Percentiles rank a stretch among this genome's conserved stretches.
phyloP scores from a whole-genome alignment of 805 yeast species.

The Candida wancherniae region DNA sequence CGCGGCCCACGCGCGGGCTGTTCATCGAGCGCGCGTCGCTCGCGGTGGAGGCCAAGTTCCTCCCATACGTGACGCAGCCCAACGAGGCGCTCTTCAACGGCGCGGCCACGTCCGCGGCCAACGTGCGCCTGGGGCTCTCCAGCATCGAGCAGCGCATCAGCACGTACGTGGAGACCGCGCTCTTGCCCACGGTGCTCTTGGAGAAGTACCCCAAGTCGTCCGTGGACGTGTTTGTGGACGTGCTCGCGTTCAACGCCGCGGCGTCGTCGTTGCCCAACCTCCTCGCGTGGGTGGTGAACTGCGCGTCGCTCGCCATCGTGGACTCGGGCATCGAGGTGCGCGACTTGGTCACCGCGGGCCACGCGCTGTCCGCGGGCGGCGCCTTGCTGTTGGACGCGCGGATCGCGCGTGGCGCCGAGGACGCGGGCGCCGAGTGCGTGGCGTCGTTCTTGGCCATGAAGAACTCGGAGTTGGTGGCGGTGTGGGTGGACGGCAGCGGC shows the following conservation, averaged over 20 bases:
- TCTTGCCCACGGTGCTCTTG: constrained; percentile 51
- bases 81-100: constrained; percentile 26
- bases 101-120: constrained; percentile 19
- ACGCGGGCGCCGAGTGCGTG: constrained; percentile 19
- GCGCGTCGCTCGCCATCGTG: constrained; percentile 68
- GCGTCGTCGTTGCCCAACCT: constrained; percentile 32
- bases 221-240: constrained; percentile 69
- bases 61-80: constrained; percentile 45
- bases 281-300: constrained; percentile 52
- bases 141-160: constrained; percentile 44
- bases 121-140: constrained; percentile 31
- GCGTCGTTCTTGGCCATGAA: constrained; percentile 52
- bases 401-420: constrained; percentile 6
- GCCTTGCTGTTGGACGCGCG: constrained; percentile 10
- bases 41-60: constrained; percentile 54
- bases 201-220: constrained; percentile 86
- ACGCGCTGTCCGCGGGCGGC: constrained; percentile 21
- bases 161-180: constrained; percentile 48
- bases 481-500: constrained; percentile 43
- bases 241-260: constrained; percentile 45
- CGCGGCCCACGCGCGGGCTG: constrained; percentile 76
- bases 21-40: constrained; percentile 63
- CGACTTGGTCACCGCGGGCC: constrained; percentile 71
- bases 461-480: constrained; percentile 54
- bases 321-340: constrained; percentile 80